phyloP scores from a whole-genome alignment of 495 filamentous ascomycete genomes.

The Melanomma pulvis-pyrius region DNA sequence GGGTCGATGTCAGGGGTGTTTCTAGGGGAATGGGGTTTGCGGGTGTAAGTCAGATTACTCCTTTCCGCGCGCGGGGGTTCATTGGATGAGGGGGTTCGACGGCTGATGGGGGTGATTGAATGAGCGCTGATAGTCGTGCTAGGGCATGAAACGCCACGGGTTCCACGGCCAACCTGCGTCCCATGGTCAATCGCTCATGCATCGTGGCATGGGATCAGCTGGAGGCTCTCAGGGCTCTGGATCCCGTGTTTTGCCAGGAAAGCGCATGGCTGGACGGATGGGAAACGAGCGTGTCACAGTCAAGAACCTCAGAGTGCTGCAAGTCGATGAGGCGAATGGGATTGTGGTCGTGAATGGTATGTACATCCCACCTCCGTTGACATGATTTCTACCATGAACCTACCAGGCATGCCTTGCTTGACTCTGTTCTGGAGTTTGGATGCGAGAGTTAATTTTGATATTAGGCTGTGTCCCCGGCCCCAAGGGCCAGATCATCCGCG shows the following conservation, averaged over 20 bases:
- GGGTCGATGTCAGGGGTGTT: conserved; percentile 78
- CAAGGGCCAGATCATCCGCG: conserved; percentile 23
- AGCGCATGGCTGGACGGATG: conserved; percentile 98
- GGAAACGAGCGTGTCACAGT: conserved; percentile 81
- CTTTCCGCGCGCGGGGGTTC: not conserved
- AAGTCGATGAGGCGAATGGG: conserved; percentile 81
- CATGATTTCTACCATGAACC: not conserved
- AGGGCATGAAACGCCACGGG: conserved; percentile 92
- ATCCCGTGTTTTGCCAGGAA: conserved; percentile 88
- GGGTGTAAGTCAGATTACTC: conserved; percentile 52
- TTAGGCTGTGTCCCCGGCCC: conserved; percentile 32
- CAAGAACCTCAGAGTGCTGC: conserved; percentile 86
- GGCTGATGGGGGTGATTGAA: not conserved
- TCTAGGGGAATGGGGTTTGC: conserved; percentile 88
- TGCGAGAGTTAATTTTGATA: not conserved
- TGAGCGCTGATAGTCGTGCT: not conserved
- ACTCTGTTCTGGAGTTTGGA: too few relatives aligned
- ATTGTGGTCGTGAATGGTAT: conserved; percentile 84
- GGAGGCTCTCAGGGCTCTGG: conserved; percentile 89
- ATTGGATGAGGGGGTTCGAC: not conserved
- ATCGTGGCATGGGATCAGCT: conserved; percentile 84
- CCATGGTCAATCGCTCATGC: conserved; percentile 90
- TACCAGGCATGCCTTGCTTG: not conserved
- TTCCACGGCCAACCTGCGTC: conserved; percentile 86
- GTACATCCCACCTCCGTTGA: not conserved